A percentile compares a stretch with the other conserved stretches of the same genome.
These are phyloP conservation scores for Sindora glabra DNA, from an alignment of 306 rosid species.

Conservation along the genomic window DNA sequence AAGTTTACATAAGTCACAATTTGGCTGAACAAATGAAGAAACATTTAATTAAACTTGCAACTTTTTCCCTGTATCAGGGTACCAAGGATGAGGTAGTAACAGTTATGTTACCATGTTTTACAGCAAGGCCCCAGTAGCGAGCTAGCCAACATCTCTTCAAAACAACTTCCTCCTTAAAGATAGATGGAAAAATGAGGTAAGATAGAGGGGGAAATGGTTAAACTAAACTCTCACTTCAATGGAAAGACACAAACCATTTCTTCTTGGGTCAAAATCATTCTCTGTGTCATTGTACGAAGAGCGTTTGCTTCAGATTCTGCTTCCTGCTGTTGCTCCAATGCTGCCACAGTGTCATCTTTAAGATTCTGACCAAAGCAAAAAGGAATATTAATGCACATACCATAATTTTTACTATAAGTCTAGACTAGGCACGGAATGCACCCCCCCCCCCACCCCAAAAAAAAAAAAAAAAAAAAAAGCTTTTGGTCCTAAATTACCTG, in stretches of 20 bases:
- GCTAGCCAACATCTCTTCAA: slow-evolving; percentile 99
- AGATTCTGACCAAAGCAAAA: slow-evolving; percentile 43
- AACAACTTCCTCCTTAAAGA: slow-evolving; percentile 88
- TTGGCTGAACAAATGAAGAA: slow-evolving; percentile 8
- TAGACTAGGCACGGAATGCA: slow-evolving; percentile 8
- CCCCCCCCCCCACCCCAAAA: background rate
- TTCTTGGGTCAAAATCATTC: slow-evolving; percentile 97
- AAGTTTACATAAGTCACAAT: background rate
- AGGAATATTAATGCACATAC: slow-evolving; percentile 5
- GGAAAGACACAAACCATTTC: slow-evolving; percentile 75
- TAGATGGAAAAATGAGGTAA: slow-evolving; percentile 8
- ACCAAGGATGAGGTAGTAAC: slow-evolving; percentile 16
- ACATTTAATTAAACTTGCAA: slow-evolving; percentile 5
- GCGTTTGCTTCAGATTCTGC: slow-evolving; percentile 88
- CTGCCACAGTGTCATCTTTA: slow-evolving; percentile 66
- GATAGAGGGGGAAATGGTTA: slow-evolving; percentile 1
- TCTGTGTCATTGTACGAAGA: slow-evolving; percentile 85
- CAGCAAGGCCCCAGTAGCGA: slow-evolving; percentile 93
- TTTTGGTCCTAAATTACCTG: slow-evolving; percentile 41
- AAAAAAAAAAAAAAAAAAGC: background rate
- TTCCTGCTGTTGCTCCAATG: slow-evolving; percentile 72
- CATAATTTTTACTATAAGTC: slow-evolving; percentile 8
- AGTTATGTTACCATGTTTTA: slow-evolving; percentile 66
- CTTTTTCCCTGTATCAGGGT: background rate
- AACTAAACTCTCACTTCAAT: slow-evolving; percentile 1